Conservation (phyloP, 2,329 filamentous ascomycete species). For the Metarhizium guizhouense region DNA sequence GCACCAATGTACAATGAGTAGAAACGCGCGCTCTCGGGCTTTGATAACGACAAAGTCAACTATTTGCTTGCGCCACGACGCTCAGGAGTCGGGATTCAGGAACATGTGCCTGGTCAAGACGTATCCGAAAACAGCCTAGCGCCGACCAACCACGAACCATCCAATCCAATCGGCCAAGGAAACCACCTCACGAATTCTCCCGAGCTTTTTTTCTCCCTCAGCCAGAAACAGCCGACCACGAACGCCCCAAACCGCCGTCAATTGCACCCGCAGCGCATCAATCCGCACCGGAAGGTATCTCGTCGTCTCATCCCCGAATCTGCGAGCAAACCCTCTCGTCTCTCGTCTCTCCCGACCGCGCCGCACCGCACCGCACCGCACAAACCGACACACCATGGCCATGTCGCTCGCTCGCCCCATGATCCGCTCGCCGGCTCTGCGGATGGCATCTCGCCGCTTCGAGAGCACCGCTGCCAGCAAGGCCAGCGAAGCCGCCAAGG, state of each 20-base stretch:
- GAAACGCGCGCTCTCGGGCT: too few relatives aligned
- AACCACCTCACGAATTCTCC: conserved; percentile 31
- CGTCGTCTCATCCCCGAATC: neutral
- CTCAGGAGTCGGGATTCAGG: too few relatives aligned
- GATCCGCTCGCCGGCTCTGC: conserved; percentile 37
- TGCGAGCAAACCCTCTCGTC: neutral
- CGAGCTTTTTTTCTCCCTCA: conserved; percentile 37
- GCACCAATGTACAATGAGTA: too few relatives aligned
- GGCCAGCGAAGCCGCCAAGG: conserved; percentile 30
- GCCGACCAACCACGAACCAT: conserved; percentile 3
- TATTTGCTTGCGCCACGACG: too few relatives aligned
- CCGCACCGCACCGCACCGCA: neutral
- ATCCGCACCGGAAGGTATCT: neutral
- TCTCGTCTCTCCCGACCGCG: conserved; percentile 2
- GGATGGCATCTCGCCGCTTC: conserved; percentile 45
- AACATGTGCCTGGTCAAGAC: neutral
- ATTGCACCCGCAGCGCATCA: conserved; percentile 20
- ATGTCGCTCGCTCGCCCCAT: conserved; percentile 32
- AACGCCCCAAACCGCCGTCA: conserved; percentile 19
- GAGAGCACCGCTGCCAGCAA: conserved; percentile 44
- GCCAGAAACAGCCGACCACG: conserved; percentile 11
- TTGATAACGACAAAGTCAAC: too few relatives aligned
- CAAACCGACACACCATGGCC: conserved; percentile 15
- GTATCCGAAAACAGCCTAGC: conserved; percentile 22
- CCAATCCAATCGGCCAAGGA: conserved; percentile 13